Evolutionary conservation across 179 eudicot genomes (phyloP), one percentile per base, ranked within the genome.

Genomic region (Vitellaria paradoxa): DNA sequence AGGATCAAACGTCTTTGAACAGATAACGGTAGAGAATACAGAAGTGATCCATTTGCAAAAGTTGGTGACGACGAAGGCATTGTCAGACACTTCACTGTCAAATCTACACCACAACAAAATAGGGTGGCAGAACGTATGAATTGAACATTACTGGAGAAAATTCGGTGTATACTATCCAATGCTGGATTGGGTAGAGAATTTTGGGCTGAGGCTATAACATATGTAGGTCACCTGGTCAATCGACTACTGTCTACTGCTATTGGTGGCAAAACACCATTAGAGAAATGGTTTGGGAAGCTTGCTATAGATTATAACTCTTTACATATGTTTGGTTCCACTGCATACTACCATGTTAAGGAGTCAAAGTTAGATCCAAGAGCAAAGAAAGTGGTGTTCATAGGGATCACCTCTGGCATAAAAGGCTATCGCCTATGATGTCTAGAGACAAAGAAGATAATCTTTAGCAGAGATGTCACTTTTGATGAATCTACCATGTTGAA

Each of bases 11-110:
- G 4, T 2, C 53, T 81, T 0, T 15, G 42, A 47, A 26, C 20
- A 9, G 71, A 82, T 23, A 82, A 74, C 63, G 75, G 76, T 13
- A 40, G 60, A 6, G 82, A 79, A 9, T 79, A 45, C 30, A 21
- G 2, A 2, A 5, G 2, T 5, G 62, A 30, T 7, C 76, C 66
- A 4, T n/a, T n/a, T n/a, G n/a, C n/a, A n/a, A n/a, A n/a, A n/a
- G n/a, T n/a, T n/a, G n/a, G n/a, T n/a, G n/a, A n/a, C n/a, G n/a
- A n/a, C n/a, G n/a, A n/a, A n/a, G n/a, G n/a, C n/a, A n/a, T n/a
- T n/a, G n/a, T n/a, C n/a, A n/a, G 70, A 69, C 75, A 80, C 23
- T 26, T 59, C n/a, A 67, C 42, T 9, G 45, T 75, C 1, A 30
- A 60, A 13, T 1, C 11, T 0, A 74, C 73, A 4, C 78, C 68